Base-by-base conservation (phyloP, 1,139 yeast species). In the Candida labiduridarum region DNA sequence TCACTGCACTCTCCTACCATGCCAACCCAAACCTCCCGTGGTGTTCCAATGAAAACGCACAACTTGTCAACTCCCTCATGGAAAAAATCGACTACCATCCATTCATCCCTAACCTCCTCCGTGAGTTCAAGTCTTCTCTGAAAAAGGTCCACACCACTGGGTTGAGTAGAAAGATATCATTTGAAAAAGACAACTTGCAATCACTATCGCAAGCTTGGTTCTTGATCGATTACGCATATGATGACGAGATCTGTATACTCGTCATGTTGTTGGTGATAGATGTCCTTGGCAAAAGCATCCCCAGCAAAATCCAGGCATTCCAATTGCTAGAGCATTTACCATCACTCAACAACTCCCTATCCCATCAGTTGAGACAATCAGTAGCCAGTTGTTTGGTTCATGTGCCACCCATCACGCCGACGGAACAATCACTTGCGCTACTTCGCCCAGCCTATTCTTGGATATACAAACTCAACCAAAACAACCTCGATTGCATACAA, bases 221-320 rank as follows among this genome's bases (percentile, higher is more conserved):
- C 41, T 52, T 72, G 22, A 57, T 78, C 1, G 46, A 46, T 27
- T 51, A 56, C 7, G 48, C 63, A 3, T 49, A 58, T 4, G 44
- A 49, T 0, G 56, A 61, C 27, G 54, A 61, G 4, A 54, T 70
- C 48, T 80, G 84, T 82, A 66, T 78, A 29, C 51, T 79, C 5
- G 53, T 81, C 0, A 66, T 83, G 0, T 81, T 87, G 0, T 74
- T 82, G 9, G 65, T 72, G 4, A 61, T 84, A 22, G 80, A 80
- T 52, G 61, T 81, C 10, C 61, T 82, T 18, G 87, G 83, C 57
- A 74, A 75, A 47, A 81, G 79, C 22, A 71, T 79, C 0, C 54
- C 56, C 7, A 65, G 74, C 48, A 82, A 83, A 54, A 58, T 67
- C 0, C 73, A 72, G 49, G 84, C 83, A 11, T 73, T 55, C 40